A percentile compares a stretch with the other conserved stretches of the same genome.
Evolutionary conservation across 2,329 filamentous ascomycete genomes (phyloP).

Genomic region (Onygenales sp.): DNA sequence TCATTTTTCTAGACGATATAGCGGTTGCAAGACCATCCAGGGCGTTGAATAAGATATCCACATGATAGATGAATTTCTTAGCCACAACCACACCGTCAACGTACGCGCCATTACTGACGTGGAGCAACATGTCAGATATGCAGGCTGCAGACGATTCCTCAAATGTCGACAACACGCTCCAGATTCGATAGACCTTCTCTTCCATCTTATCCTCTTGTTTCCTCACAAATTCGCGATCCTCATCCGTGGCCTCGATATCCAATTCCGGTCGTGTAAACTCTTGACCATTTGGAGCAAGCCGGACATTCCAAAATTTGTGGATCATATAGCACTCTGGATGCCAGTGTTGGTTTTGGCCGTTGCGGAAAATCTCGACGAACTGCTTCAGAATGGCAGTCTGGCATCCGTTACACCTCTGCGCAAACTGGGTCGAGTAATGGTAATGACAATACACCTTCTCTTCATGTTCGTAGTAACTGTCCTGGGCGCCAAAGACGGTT

Average conservation of each 20-base stretch:
- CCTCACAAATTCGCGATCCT: constrained; percentile 65
- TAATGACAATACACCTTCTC: constrained; percentile 96
- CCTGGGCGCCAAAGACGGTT: constrained; percentile 94
- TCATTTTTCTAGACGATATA: constrained; percentile 59
- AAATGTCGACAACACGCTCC: constrained; percentile 94
- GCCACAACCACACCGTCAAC: constrained; percentile 90
- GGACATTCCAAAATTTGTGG: constrained; percentile 99
- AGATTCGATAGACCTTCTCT: constrained; percentile 94
- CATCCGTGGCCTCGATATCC: constrained; percentile 51
- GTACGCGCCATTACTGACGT: constrained; percentile 96
- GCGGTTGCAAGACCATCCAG: constrained; percentile 75
- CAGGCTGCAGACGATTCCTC: constrained; percentile 96
- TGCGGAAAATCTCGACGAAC: constrained; percentile 97
- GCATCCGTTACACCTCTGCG: constrained; percentile 91
- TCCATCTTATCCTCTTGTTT: constrained; percentile 90
- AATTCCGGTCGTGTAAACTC: constrained; percentile 34
- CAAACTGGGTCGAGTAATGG: constrained; percentile 96
- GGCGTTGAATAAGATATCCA: constrained; percentile 83
- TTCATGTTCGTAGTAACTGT: constrained; percentile 98
- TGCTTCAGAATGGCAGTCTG: constrained; percentile 97
- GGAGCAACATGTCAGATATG: constrained; percentile 97
- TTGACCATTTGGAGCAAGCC: constrained; percentile 57
- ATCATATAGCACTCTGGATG: constrained; percentile 99
- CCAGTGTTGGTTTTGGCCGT: constrained; percentile 98
- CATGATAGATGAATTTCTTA: constrained; percentile 91